These are phyloP conservation scores for Cryptosporidium ryanae DNA, from an alignment of 169 alveolate genomes.

Conservation along the genomic window DNA sequence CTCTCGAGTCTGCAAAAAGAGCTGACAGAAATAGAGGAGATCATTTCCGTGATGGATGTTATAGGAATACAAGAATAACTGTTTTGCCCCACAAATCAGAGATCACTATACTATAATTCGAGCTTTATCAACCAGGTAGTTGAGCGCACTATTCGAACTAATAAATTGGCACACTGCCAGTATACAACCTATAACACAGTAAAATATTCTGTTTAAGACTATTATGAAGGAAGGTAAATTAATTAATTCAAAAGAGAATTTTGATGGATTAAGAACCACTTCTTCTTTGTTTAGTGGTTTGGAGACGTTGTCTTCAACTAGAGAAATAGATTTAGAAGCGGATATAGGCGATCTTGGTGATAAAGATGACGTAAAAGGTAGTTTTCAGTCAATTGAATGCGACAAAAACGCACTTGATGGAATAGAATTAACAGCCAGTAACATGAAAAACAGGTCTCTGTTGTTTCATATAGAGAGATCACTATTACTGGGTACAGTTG, in stretches of 20 bases:
- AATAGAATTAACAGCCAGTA: background rate
- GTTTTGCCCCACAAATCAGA: background rate
- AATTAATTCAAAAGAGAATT: background rate
- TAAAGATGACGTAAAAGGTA: too few relatives aligned
- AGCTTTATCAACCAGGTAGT: background rate
- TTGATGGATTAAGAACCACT: background rate
- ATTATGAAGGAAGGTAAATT: background rate
- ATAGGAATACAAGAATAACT: background rate
- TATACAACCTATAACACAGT: background rate
- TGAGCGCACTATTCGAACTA: background rate
- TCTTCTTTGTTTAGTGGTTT: background rate
- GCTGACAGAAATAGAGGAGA: slow-evolving; percentile 48
- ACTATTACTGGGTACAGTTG: slow-evolving; percentile 4
- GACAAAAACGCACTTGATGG: background rate
- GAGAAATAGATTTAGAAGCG: background rate
- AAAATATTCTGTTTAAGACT: background rate
- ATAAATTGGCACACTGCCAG: background rate
- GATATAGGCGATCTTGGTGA: too few relatives aligned
- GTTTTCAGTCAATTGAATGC: background rate
- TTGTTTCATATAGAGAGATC: slow-evolving; percentile 11
- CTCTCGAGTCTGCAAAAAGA: slow-evolving; percentile 28
- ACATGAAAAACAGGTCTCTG: background rate
- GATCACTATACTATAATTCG: background rate
- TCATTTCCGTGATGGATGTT: slow-evolving; percentile 14
- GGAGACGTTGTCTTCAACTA: background rate